Percentiles rank a stretch among this genome's conserved stretches.
These are phyloP conservation scores for Dictyostelium firmibasis DNA, from an alignment of 78 protist genomes.

Conservation along the genomic window DNA sequence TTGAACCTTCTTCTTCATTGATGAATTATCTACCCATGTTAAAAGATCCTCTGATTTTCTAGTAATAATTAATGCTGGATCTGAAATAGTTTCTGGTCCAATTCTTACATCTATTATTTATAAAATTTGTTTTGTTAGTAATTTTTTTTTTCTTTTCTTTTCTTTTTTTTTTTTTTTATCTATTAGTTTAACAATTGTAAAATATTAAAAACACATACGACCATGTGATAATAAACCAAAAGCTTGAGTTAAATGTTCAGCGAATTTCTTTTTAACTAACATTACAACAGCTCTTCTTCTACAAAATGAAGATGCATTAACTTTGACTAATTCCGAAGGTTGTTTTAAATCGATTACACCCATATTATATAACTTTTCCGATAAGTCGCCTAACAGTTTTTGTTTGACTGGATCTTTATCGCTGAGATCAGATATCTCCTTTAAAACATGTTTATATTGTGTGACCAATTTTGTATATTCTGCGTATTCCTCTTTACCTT, in stretches of 20 bases:
- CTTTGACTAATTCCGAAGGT: slow-evolving; percentile 25
- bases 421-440: neutral
- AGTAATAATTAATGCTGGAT: slow-evolving; percentile 61
- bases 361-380: slow-evolving; percentile 65
- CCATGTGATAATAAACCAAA: slow-evolving; percentile 39
- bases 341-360: slow-evolving; percentile 53
- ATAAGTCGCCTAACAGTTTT: neutral
- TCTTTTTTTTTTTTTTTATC: neutral
- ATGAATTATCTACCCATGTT: slow-evolving; percentile 55
- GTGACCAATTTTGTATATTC: slow-evolving; percentile 32
- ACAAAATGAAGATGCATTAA: slow-evolving; percentile 36
- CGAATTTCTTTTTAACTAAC: slow-evolving; percentile 51
- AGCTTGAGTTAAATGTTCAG: slow-evolving; percentile 36
- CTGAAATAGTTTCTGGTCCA: slow-evolving; percentile 61
- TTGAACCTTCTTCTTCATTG: slow-evolving; percentile 53
- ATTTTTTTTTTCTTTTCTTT: neutral
- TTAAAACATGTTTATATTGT: slow-evolving; percentile 29
- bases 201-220: slow-evolving; percentile 19
- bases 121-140: too few relatives aligned
- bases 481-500: slow-evolving; percentile 57
- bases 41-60: slow-evolving; percentile 68
- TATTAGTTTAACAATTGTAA: too few relatives aligned
- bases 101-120: slow-evolving; percentile 49
- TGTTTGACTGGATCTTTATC: slow-evolving; percentile 72
- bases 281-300: slow-evolving; percentile 54